Conservation (phyloP, 2,329 filamentous ascomycete species). For the Drechmeria coniospora region DNA sequence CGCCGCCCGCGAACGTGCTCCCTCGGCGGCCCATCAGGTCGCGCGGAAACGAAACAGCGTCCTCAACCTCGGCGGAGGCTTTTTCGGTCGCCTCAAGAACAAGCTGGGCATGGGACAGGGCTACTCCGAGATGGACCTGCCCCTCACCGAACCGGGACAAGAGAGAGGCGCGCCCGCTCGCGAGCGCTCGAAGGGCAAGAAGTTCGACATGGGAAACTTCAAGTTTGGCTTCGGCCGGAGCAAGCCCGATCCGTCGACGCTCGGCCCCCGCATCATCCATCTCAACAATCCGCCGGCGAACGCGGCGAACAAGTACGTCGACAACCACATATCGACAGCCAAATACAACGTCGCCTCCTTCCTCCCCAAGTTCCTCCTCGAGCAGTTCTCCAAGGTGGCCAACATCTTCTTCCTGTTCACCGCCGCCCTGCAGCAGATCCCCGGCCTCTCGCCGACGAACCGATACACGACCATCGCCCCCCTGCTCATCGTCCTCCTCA, state of each 20-base stretch:
- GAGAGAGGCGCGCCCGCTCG: slow-evolving; percentile 24
- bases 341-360: slow-evolving; percentile 95
- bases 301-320: slow-evolving; percentile 72
- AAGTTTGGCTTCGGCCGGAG: slow-evolving; percentile 81
- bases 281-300: slow-evolving; percentile 96
- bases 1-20: slow-evolving; percentile 38
- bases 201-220: slow-evolving; percentile 60
- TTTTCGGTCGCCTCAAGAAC: slow-evolving; percentile 78
- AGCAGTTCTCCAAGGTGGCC: slow-evolving; percentile 98
- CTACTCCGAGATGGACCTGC: slow-evolving; percentile 97
- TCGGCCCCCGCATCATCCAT: slow-evolving; percentile 84
- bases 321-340: slow-evolving; percentile 94
- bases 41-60: slow-evolving; percentile 78
- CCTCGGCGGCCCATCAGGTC: slow-evolving; percentile 24
- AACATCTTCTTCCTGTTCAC: slow-evolving; percentile 99
- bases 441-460: slow-evolving; percentile 87
- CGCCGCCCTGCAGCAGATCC: slow-evolving; percentile 85
- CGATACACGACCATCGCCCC: slow-evolving; percentile 91
- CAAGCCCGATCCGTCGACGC: slow-evolving; percentile 75
- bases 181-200: slow-evolving; percentile 32
- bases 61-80: slow-evolving; percentile 68
- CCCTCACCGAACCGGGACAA: slow-evolving; percentile 60
- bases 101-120: slow-evolving; percentile 75
- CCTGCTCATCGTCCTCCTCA: slow-evolving; percentile 73
- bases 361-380: slow-evolving; percentile 89